Conservation (phyloP, 2,329 filamentous ascomycete genomes). For the Fusarium secorum region DNA sequence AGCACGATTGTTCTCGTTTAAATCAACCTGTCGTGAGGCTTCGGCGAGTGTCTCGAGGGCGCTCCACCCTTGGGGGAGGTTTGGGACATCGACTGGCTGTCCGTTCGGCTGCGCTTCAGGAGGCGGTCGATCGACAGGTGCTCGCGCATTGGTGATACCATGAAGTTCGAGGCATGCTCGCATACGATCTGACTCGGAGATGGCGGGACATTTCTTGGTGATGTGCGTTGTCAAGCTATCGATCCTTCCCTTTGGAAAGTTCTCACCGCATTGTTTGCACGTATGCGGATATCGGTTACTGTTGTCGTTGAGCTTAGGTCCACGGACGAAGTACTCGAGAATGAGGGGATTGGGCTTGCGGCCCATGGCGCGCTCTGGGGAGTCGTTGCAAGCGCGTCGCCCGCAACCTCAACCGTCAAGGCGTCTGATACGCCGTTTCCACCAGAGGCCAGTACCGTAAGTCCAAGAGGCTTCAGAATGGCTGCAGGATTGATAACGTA, state of each 20-base stretch:
- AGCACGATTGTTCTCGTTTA: slow-evolving; percentile 66
- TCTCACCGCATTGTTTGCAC: slow-evolving; percentile 86
- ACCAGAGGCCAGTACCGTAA: slow-evolving; percentile 24
- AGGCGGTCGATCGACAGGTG: slow-evolving; percentile 44
- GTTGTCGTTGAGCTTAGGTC: slow-evolving; percentile 84
- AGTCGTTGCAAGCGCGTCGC: slow-evolving; percentile 40
- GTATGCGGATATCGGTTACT: slow-evolving; percentile 93
- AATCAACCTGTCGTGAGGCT: slow-evolving; percentile 81
- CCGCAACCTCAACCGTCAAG: slow-evolving; percentile 37
- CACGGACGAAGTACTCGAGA: slow-evolving; percentile 86
- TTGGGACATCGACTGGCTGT: slow-evolving; percentile 41
- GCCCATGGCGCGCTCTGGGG: slow-evolving; percentile 66
- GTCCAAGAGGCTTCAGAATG: slow-evolving; percentile 18
- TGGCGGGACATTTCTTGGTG: slow-evolving; percentile 84
- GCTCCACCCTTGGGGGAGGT: slow-evolving; percentile 71
- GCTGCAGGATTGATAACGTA: slow-evolving; percentile 15
- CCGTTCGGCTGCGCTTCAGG: slow-evolving; percentile 43
- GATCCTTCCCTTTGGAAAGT: slow-evolving; percentile 88
- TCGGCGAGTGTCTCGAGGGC: slow-evolving; percentile 87
- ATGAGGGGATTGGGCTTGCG: slow-evolving; percentile 85
- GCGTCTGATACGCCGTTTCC: slow-evolving; percentile 25
- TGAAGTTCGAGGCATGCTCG: slow-evolving; percentile 77
- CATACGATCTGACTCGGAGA: slow-evolving; percentile 77
- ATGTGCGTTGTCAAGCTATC: slow-evolving; percentile 84
- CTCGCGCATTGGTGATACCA: slow-evolving; percentile 66